Evolutionary conservation across 2,329 filamentous ascomycete species (phyloP), one percentile per base, ranked within the genome.

Genomic region (Ophiostoma pallidulum): DNA sequence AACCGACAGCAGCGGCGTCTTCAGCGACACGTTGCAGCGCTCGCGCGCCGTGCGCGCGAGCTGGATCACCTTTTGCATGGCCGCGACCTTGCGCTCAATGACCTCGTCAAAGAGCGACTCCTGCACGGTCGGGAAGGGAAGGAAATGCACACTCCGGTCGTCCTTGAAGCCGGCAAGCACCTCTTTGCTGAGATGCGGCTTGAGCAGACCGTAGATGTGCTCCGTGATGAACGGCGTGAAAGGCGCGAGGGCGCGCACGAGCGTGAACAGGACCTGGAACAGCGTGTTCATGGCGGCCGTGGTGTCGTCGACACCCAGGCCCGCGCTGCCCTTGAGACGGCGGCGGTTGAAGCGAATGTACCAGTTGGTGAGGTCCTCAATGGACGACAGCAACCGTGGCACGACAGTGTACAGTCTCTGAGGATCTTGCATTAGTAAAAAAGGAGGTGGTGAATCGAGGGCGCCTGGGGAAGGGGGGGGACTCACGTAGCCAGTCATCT

Each of bases 21-120:
- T 97, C 47, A 97, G 72, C 29, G 86, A 86, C 58, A 96, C 82
- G 38, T 82, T 81, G 51, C 85, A 80, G 44, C 89, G 80, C 65
- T 97, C 92, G 64, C 92, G 78, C 43, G 87, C 90, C 44, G 91
- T 80, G 60, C 92, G 80, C 40, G 80, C 87, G 52, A 97, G 76
- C 60, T 97, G 89, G 63, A 98, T 96, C 61, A 97, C 89, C 56
- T 82, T 85, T 66, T 97, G 91, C 92, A 98, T 97, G 41, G 89
- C 81, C 53, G 78, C 75, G 12, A 97, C 89, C 55, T 86, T 80
- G 53, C 92, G 80, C 69, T 97, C 91, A 38, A 97, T 82, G 19
- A 80, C 83, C 42, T 79, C 76, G 62, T 97, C 84, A 60, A 95
- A 96, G 4, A 97, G 75, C 61, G 94, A 89, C 58, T 88, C 75